Conservation (phyloP, 2,329 filamentous ascomycete genomes). For the Akanthomyces muscarius region DNA sequence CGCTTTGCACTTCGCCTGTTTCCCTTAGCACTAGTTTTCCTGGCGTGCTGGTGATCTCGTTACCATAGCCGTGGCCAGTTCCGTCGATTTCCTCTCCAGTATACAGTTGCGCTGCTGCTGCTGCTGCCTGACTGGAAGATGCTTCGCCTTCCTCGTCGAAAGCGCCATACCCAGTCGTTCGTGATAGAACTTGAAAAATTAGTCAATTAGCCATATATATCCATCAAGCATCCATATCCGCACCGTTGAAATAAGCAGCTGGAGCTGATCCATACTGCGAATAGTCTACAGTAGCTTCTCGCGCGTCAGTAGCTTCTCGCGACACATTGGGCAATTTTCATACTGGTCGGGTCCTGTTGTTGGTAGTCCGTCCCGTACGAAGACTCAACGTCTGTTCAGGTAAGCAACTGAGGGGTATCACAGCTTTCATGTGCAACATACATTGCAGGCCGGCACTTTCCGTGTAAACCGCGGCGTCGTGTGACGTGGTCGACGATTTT, state of each 20-base stretch:
- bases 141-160: constrained; percentile 1
- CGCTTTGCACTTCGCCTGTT: constrained; percentile 1
- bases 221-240: background rate
- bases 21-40: background rate
- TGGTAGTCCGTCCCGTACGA: background rate
- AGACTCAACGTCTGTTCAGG: background rate
- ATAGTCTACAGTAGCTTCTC: background rate
- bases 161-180: background rate
- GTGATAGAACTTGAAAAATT: background rate
- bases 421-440: background rate
- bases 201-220: background rate
- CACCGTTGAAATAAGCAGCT: background rate
- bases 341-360: background rate
- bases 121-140: constrained; percentile 4
- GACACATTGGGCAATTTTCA: background rate
- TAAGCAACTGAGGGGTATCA: background rate
- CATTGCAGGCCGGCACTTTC: background rate
- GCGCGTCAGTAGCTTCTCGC: background rate
- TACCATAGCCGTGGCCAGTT: background rate
- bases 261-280: constrained; percentile 1
- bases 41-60: background rate
- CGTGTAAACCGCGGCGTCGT: background rate
- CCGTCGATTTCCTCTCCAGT: background rate
- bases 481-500: constrained; percentile 2
- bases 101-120: background rate